A percentile compares a stretch with the other conserved stretches of the same genome.
These are phyloP conservation scores for Halenospora varia DNA, from an alignment of 495 filamentous ascomycete species.

Conservation along the genomic window DNA sequence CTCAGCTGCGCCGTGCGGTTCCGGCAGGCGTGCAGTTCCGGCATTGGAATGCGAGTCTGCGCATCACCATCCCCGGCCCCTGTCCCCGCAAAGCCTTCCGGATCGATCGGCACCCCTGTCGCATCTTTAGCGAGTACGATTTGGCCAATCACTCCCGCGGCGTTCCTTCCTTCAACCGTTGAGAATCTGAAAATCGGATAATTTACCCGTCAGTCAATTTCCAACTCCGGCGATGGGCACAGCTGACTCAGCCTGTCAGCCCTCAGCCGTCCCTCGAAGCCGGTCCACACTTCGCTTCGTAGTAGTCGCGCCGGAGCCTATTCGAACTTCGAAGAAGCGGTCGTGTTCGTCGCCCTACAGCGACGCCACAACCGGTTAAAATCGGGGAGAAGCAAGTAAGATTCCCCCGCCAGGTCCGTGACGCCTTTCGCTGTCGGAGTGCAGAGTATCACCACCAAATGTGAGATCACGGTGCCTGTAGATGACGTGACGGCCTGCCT, in stretches of 20 bases:
- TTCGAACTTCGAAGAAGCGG: too few species aligned
- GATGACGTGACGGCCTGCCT: too few species aligned
- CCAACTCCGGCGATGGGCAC: not conserved
- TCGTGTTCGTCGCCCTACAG: too few species aligned
- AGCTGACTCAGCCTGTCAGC: too few species aligned
- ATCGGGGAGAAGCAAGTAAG: too few species aligned
- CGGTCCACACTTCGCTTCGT: too few species aligned
- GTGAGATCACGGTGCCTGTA: not conserved
- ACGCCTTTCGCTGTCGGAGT: not conserved
- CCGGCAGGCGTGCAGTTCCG: too few species aligned
- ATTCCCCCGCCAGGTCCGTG: too few species aligned
- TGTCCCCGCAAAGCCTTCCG: not conserved
- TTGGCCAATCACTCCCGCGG: not conserved
- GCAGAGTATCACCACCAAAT: not conserved
- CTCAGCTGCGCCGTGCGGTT: not conserved
- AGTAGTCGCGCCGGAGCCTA: too few species aligned
- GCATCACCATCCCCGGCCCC: not conserved
- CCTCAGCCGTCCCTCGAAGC: too few species aligned
- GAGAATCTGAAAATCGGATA: not conserved
- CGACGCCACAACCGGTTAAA: too few species aligned
- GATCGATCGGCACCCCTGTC: not conserved
- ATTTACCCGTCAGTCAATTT: not conserved
- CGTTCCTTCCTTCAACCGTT: not conserved
- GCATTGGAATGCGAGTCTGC: not conserved
- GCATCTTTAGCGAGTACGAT: not conserved